phyloP scores from a whole-genome alignment of 2,329 filamentous ascomycete species.

The Blastomyces silverae region DNA sequence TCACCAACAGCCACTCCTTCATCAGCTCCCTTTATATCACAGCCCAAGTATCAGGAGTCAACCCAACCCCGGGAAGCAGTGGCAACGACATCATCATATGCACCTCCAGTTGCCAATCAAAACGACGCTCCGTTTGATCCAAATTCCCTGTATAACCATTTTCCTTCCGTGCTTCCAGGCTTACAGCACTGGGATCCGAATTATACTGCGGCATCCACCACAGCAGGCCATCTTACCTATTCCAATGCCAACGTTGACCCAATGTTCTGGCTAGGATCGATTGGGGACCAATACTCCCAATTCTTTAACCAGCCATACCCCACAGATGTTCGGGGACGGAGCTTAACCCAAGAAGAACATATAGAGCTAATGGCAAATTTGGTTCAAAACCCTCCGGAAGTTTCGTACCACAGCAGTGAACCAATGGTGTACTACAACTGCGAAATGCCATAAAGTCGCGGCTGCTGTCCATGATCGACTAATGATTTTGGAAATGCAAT shows the following conservation, averaged over 20 bases:
- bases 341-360: conserved; percentile 72
- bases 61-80: neutral
- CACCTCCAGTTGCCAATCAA: conserved; percentile 20
- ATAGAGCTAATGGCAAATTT: conserved; percentile 74
- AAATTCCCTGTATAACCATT: conserved; percentile 35
- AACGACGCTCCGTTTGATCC: conserved; percentile 32
- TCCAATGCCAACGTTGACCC: conserved; percentile 33
- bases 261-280: conserved; percentile 40
- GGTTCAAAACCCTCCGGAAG: conserved; percentile 51
- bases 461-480: neutral
- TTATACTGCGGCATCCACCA: conserved; percentile 35
- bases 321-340: conserved; percentile 53
- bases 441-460: conserved; percentile 21
- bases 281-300: conserved; percentile 44
- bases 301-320: conserved; percentile 44
- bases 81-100: neutral
- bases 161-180: conserved; percentile 37
- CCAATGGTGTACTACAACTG: conserved; percentile 39
- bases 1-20: neutral
- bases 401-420: conserved; percentile 38
- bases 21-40: neutral
- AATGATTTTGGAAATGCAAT: neutral
- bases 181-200: conserved; percentile 40
- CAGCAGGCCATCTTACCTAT: conserved; percentile 33
- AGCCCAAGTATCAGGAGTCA: conserved; percentile 1